Base-by-base conservation (phyloP, 352 stramenopile species). In the Blastocystis sp. region DNA sequence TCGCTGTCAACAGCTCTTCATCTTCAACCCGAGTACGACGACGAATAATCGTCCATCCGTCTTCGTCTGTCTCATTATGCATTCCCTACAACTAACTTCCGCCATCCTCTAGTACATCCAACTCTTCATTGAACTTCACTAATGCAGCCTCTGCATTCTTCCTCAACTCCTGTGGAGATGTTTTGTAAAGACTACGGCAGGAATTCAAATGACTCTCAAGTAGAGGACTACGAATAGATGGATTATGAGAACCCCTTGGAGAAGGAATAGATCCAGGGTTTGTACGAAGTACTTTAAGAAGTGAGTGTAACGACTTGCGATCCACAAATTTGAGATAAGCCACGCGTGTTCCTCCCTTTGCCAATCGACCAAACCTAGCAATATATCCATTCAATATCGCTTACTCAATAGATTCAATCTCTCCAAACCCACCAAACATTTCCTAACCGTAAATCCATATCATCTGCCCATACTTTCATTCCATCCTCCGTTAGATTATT, bases 351-450 rank as follows among this genome's bases (percentile, higher is more conserved):
- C 69, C 69, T 59, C 69, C 69, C 46, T 80, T 51, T 7, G 69
- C 32, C n/a, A 80, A 58, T 43, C 42, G 69, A 61, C 69, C 69
- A 80, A 80, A 80, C 69, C 69, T 80, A 61, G 5, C 37, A 2
- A 59, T 80, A 14, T 35, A 29, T n/a, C 21, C 39, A 35, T 12
- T 61, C 24, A n/a, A 6, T 12, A 46, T 24, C 35, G 7, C 21
- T 27, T 46, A 80, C 69, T 80, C 69, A 27, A 80, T 32, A 0
- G 69, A 80, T 52, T 59, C 69, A 80, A 80, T 80, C 6, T 80
- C 69, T 0, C 69, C 69, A 61, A 61, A 80, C 39, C 35, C 14
- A 59, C 43, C 24, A 63, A 80, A 80, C 39, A 80, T 39, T 19
- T 59, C 32, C 69, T 80, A 80, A 27, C 9, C 39, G 27, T 59